phyloP scores from a whole-genome alignment of 352 stramenopile genomes.

The Pythium biforme region DNA sequence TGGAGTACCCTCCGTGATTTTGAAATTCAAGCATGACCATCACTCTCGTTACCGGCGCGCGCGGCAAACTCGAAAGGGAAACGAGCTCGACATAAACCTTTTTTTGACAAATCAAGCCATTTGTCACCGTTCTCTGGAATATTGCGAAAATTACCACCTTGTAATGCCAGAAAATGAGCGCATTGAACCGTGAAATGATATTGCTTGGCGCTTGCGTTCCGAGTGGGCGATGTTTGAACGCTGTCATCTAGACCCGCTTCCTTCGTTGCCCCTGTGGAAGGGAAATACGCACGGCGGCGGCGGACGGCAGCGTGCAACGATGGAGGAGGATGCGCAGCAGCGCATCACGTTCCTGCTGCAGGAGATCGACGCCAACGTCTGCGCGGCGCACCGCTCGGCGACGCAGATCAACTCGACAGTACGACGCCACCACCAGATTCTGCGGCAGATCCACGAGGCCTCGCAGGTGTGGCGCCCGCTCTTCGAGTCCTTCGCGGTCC shows the following conservation, averaged over 20 bases:
- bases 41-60: slow-evolving; percentile 13
- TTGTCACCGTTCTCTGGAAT: no score
- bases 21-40: slow-evolving; percentile 31
- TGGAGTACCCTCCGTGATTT: no score
- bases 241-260: not conserved
- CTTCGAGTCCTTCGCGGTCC: slow-evolving; percentile 67
- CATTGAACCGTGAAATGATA: not conserved
- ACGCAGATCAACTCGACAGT: slow-evolving; percentile 75
- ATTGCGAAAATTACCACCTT: no score
- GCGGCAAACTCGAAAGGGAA: slow-evolving; percentile 21
- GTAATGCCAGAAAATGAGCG: not conserved
- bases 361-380: slow-evolving; percentile 85
- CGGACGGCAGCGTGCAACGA: slow-evolving; percentile 16
- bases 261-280: not conserved
- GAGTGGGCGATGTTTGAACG: slow-evolving; percentile 5
- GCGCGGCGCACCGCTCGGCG: slow-evolving; percentile 67
- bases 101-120: slow-evolving; percentile 5
- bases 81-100: slow-evolving; percentile 3
- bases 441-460: slow-evolving; percentile 69
- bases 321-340: slow-evolving; percentile 77
- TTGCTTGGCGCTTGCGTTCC: not conserved
- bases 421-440: slow-evolving; percentile 69
- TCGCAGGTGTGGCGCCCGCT: slow-evolving; percentile 76
- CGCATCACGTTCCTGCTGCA: slow-evolving; percentile 82
- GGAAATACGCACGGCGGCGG: not conserved